Conservation (phyloP, 495 filamentous ascomycete species). For the Extremus antarcticus region DNA sequence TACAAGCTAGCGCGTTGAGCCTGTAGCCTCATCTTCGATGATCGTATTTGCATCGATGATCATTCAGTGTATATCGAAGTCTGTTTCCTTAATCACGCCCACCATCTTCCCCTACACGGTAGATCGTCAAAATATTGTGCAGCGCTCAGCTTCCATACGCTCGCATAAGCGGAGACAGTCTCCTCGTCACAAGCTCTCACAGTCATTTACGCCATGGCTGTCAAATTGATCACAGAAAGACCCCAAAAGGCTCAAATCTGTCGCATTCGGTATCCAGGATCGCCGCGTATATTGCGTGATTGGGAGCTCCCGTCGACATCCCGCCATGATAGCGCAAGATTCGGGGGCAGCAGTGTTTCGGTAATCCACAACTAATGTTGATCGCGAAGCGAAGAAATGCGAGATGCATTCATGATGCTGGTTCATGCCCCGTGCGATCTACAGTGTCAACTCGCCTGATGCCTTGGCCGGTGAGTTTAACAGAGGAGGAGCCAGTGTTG, state of each 20-base stretch:
- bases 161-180: not conserved
- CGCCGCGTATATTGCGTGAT: not conserved
- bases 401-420: no score
- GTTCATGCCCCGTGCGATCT: no score
- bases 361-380: no score
- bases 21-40: no score
- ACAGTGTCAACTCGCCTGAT: no score
- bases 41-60: not conserved
- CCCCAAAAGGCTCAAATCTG: not conserved
- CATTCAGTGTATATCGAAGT: not conserved
- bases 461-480: no score
- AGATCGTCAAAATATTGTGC: not conserved
- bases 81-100: not conserved
- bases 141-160: not conserved
- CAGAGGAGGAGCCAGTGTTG: not conserved
- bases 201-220: not conserved
- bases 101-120: not conserved
- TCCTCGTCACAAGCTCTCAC: not conserved
- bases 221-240: not conserved
- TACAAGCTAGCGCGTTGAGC: no score
- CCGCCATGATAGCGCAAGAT: no score
- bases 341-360: no score
- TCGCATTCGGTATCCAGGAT: not conserved
- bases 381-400: no score
- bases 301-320: constrained; percentile 1